Base-by-base conservation (phyloP, 768 basidiomycete genomes). In the Leccinum variicolor region DNA sequence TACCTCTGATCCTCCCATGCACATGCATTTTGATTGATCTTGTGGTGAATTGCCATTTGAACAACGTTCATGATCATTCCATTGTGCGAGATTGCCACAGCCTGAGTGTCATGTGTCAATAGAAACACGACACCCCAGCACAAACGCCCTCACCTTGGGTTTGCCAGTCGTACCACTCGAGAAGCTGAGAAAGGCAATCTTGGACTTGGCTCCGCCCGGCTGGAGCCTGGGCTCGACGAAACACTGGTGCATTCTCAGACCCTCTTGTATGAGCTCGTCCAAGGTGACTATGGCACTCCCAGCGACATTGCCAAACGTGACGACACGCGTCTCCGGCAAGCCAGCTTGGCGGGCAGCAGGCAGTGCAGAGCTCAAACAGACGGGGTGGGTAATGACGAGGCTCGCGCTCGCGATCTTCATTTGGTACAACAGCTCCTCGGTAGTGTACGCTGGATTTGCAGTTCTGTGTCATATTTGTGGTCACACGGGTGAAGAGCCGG, bases 111-210 rank as follows among this genome's bases (percentile, higher is more conserved):
- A 23, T 36, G 6, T 31, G 0, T 63, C 51, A 41, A 39, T 17
- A 17, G 3, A 48, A 15, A 2, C 17, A 21, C 33, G 8, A 9
- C 1, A 25, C 4, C 25, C 3, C 29, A 3, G 36, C 15, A 19
- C n/a, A 14, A 26, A 17, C 7, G 13, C 15, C 3, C 55, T 52
- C 15, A 68, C 69, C 58, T 71, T 69, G 29, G 70, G 75, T 65
- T 70, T 74, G 69, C 87, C 87, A 15, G 88, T 90, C 25, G 89
- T 90, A 7, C 88, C 88, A 59, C 87, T 89, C 1, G 87, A 89
- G 62, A 90, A 87, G 53, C 79, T 82, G 54, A 90, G 73, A 62
- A 89, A 84, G 7, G 89, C 88, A 15, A 90, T 58, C 43, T 82
- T 80, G 11, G 75, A 81, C 65, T 78, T 84, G 23, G 77, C 83